Evolutionary conservation across 495 filamentous ascomycete genomes (phyloP), one percentile per base, ranked within the genome.

Genomic region (Rhypophila decipiens): DNA sequence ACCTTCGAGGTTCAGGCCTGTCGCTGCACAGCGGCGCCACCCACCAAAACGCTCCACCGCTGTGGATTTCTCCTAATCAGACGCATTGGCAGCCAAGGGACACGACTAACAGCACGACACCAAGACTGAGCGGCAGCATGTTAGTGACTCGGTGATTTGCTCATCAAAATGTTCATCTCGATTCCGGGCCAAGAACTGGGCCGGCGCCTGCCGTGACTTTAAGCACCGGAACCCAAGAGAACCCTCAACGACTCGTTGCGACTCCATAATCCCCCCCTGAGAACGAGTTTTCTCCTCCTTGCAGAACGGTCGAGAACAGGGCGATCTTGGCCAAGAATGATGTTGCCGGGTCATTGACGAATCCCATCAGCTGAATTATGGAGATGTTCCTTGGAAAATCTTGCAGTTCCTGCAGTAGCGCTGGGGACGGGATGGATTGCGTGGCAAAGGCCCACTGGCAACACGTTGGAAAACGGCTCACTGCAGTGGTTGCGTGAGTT

Each of bases 401-500:
- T 31, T 31, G 27, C 27, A 31, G 27, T 13, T 13, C 36, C n/a
- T 39, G 5, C 39, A 27, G 23, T 27, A 42, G 19, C 23, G 17
- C 27, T 31, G 27, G 9, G 19, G 19, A n/a, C 27, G 27, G 27
- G 27, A 7, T 13, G 27, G 19, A 38, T 22, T 47, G 36, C 44
- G 44, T 47, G 35, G 46, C 36, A 33, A 15, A 12, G 35, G 24
- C 22, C 45, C 45, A 47, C 45, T 22, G 38, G 21, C 29, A 38
- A 39, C 46, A 47, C 20, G 45, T 47, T 34, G 33, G 20, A 29
- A n/a, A n/a, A 31, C 27, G 27, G 27, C 27, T 31, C 13, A 13
- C 27, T 31, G 27, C 27, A 13, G 7, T 31, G 27, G 27, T 13
- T 7, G 13, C 13, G 27, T 31, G 8, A 11, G 9, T 20, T 29